A percentile compares a stretch with the other conserved stretches of the same genome.
Evolutionary conservation across 306 rosid genomes (phyloP).

Genomic region (Carpinus viminea): DNA sequence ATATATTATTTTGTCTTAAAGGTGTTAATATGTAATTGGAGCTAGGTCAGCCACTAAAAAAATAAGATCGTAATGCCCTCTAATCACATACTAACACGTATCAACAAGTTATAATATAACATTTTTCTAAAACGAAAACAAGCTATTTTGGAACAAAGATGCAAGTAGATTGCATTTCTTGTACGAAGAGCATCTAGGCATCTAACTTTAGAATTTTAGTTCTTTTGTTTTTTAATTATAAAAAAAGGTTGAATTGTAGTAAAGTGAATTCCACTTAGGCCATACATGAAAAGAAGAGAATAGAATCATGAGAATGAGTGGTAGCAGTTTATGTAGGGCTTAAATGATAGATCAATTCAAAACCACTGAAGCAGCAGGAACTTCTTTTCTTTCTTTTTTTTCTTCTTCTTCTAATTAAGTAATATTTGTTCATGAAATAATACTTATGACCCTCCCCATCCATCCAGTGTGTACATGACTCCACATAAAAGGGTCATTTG

Average conservation of each 20-base stretch:
- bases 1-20: too few relatives aligned
- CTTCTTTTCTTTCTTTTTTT: background rate
- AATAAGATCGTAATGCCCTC: too few relatives aligned
- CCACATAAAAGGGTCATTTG: background rate
- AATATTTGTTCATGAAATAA: background rate
- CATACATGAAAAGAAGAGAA: constrained; percentile 16
- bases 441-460: background rate
- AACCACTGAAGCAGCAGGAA: constrained; percentile 5
- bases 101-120: too few relatives aligned
- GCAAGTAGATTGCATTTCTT: constrained; percentile 6
- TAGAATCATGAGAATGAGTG: constrained; percentile 28
- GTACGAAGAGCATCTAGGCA: background rate
- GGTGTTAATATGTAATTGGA: too few relatives aligned
- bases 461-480: background rate
- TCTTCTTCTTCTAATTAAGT: background rate
- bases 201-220: background rate
- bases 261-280: constrained; percentile 24
- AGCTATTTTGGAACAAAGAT: background rate
- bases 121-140: background rate
- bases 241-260: constrained; percentile 16
- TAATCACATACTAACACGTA: too few relatives aligned
- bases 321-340: constrained; percentile 25
- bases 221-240: background rate
- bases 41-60: too few relatives aligned
- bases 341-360: constrained; percentile 1